Percentiles rank a stretch among this genome's conserved stretches.
Evolutionary conservation across 805 yeast genomes (phyloP).

Genomic region (Jamesozyma piceae): DNA sequence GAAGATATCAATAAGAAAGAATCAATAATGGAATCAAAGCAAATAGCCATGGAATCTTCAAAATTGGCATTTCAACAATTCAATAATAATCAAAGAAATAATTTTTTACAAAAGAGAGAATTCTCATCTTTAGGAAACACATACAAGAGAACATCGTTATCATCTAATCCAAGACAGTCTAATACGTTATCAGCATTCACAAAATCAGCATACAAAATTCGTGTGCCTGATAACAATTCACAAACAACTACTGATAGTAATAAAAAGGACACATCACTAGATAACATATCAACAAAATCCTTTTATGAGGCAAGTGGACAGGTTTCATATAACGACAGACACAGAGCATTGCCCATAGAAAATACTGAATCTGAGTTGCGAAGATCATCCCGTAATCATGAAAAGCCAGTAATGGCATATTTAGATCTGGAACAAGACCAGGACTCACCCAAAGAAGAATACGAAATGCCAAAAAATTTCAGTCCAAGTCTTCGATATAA

Average conservation of each 20-base stretch:
- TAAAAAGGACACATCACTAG: background rate
- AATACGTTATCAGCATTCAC: background rate
- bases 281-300: background rate
- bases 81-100: background rate
- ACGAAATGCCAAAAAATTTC: constrained; percentile 23
- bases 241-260: background rate
- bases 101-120: background rate
- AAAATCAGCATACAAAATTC: background rate
- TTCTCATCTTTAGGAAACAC: background rate
- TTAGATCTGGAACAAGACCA: constrained; percentile 11
- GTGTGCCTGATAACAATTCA: background rate
- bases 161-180: background rate
- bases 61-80: background rate
- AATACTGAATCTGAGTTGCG: background rate
- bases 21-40: background rate
- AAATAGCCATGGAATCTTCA: background rate
- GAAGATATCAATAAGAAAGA: background rate
- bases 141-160: background rate
- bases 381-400: background rate
- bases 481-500: constrained; percentile 40
- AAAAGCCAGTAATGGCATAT: constrained; percentile 1
- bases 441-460: constrained; percentile 6
- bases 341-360: background rate
- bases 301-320: background rate
- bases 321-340: background rate